A percentile compares a stretch with the other conserved stretches of the same genome.
phyloP scores from a whole-genome alignment of 768 basidiomycete species.

The Suillus discolor region DNA sequence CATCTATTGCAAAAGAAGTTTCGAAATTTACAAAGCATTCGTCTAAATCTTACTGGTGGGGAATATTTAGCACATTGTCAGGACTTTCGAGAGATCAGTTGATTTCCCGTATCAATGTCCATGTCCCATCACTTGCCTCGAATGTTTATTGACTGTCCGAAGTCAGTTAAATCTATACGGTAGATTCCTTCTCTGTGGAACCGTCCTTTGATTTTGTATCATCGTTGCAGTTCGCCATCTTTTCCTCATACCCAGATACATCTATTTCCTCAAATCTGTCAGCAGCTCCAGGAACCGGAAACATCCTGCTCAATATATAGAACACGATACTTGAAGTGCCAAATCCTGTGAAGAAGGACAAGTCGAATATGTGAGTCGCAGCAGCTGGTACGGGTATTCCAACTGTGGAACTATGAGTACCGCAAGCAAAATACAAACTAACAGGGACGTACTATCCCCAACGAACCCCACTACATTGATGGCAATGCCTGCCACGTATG shows the following conservation, averaged over 20 bases:
- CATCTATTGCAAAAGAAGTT: too few relatives aligned
- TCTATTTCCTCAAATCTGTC: conserved; percentile 56
- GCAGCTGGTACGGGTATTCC: conserved; percentile 61
- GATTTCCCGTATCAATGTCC: too few relatives aligned
- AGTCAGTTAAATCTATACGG: background rate
- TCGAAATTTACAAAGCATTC: too few relatives aligned
- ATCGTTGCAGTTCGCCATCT: conserved; percentile 1
- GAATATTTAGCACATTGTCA: too few relatives aligned
- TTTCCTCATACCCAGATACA: conserved; percentile 31
- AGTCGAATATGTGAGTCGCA: conserved; percentile 67
- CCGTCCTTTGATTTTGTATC: conserved; percentile 3
- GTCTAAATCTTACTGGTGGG: too few relatives aligned
- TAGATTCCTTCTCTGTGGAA: background rate
- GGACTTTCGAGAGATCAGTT: background rate
- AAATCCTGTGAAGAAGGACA: conserved; percentile 82
- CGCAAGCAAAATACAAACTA: background rate
- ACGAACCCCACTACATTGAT: conserved; percentile 81
- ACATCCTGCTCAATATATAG: conserved; percentile 51
- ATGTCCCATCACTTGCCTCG: too few relatives aligned
- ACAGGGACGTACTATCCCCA: conserved; percentile 54
- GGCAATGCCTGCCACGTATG: conserved; percentile 68
- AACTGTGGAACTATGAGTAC: conserved; percentile 30
- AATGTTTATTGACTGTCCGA: too few relatives aligned
- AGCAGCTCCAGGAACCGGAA: conserved; percentile 53
- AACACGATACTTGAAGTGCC: conserved; percentile 65